Percentiles rank a stretch among this genome's conserved stretches.
phyloP scores from a whole-genome alignment of 2,329 filamentous ascomycete species.

The Microsporum canis region DNA sequence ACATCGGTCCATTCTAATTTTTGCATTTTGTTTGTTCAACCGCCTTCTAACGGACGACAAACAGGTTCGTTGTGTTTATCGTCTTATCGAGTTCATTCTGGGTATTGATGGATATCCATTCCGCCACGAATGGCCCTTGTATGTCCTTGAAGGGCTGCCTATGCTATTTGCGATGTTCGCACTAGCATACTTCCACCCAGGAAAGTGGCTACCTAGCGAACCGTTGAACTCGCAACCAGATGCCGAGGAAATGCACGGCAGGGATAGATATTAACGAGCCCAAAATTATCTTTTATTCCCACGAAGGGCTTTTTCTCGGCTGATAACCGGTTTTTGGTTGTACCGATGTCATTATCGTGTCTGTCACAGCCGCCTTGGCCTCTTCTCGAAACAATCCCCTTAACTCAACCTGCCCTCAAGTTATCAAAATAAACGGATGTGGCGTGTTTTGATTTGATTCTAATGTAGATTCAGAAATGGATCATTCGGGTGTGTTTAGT shows the following conservation, averaged over 20 bases:
- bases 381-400: not conserved
- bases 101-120: conserved; percentile 43
- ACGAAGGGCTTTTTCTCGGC: not conserved
- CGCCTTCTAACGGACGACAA: not conserved
- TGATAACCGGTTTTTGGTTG: not conserved
- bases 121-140: conserved; percentile 44
- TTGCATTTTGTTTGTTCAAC: not conserved
- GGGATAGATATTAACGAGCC: not conserved
- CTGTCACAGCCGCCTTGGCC: not conserved
- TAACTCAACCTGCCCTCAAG: not conserved
- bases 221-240: conserved; percentile 3
- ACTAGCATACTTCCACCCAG: conserved; percentile 11
- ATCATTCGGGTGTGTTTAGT: not conserved
- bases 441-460: not conserved
- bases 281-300: not conserved
- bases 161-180: conserved; percentile 19
- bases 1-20: not conserved
- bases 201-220: conserved; percentile 14
- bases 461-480: not conserved
- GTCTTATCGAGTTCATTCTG: conserved; percentile 43
- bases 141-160: conserved; percentile 41
- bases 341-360: not conserved
- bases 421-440: not conserved
- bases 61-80: conserved; percentile 42
- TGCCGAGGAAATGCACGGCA: not conserved